Evolutionary conservation across 495 filamentous ascomycete genomes (phyloP).

Genomic region (Tuber aestivum): DNA sequence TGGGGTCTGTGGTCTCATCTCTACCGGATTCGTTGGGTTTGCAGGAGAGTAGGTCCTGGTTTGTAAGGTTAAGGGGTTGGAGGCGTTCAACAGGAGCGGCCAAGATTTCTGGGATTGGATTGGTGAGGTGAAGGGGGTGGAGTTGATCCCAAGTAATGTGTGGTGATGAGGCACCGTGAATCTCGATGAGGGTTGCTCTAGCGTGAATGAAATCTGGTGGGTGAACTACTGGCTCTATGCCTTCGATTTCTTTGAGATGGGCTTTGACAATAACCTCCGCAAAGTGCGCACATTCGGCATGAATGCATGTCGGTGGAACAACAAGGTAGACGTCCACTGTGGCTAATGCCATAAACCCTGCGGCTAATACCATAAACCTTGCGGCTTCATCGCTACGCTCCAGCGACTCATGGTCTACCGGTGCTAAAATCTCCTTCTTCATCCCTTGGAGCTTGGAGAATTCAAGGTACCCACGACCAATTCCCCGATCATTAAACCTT

Average conservation of each 20-base stretch:
- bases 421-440: not conserved
- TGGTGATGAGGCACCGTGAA: not conserved
- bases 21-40: no score
- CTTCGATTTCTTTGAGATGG: not conserved
- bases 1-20: not conserved
- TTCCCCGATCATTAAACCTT: not conserved
- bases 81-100: not conserved
- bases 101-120: not conserved
- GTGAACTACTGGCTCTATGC: not conserved
- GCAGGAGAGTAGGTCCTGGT: not conserved
- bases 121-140: not conserved
- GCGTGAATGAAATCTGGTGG: not conserved
- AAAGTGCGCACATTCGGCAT: not conserved
- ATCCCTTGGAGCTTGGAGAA: not conserved
- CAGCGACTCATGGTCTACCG: no score
- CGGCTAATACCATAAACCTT: no score
- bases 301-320: not conserved
- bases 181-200: not conserved
- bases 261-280: not conserved
- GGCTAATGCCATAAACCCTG: not conserved
- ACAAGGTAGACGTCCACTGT: not conserved
- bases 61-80: not conserved
- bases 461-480: not conserved
- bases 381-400: no score
- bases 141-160: not conserved